Evolutionary conservation across 2,329 filamentous ascomycete species (phyloP), one percentile per base, ranked within the genome.

Genomic region (Celoporthe dispersa): DNA sequence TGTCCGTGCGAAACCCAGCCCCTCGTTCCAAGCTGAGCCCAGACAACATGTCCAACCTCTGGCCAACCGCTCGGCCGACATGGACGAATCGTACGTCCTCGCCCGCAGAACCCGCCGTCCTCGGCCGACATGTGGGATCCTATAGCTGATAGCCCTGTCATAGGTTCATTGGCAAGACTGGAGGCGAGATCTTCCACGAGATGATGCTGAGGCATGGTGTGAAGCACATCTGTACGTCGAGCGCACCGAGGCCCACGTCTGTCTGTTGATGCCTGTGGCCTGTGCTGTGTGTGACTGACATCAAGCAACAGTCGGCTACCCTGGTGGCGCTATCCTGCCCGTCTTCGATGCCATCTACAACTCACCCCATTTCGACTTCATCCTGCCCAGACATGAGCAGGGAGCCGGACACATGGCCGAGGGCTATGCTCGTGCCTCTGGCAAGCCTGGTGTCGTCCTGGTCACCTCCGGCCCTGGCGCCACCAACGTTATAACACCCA

Each of bases 291-390:
- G 73, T 73, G 69, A 75, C 74, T 79, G 68, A 77, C 72, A 66
- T 68, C 37, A 62, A 60, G 25, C 16, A 9, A 33, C 70, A 93
- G 91, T 94, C 78, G 92, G 92, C 72, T 98, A 98, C 83, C 93
- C 95, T 75, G 95, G 95, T 77, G 95, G 96, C 79, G 94, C 96
- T 74, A 98, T 98, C 82, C 90, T 98, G 48, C 96, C 96, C 76
- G 95, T 98, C 59, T 98, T 98, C 84, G 96, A 99, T 81, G 96
- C 96, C 78, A 98, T 99, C 79, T 97, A 97, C 88, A 97, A 98
- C 85, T 98, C 95, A 70, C 90, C 92, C 84, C 92, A 98, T 82
- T 97, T 98, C 84, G 91, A 98, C 73, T 98, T 99, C 79, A 90
- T 98, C 80, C 90, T 98, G 11, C 96, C 96, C 39, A 90, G 93